Evolutionary conservation across 768 basidiomycete genomes (phyloP).

Genomic region (Hypholoma fasciculare): DNA sequence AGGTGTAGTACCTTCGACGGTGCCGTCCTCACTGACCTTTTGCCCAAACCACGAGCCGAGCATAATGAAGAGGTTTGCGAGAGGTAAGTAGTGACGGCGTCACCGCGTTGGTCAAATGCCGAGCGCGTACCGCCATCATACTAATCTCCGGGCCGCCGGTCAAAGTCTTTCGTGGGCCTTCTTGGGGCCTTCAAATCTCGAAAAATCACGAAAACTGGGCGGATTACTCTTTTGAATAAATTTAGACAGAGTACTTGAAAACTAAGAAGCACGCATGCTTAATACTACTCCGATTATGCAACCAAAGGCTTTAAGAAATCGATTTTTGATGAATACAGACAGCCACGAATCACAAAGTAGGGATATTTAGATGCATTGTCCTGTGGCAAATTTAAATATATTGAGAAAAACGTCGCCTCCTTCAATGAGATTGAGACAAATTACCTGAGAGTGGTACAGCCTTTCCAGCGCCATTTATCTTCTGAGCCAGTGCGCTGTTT

Average conservation of each 20-base stretch:
- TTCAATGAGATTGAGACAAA: not conserved
- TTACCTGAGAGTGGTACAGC: constrained; percentile 34
- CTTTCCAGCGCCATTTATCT: constrained; percentile 35
- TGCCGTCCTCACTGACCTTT: constrained; percentile 13
- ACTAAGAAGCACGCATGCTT: not conserved
- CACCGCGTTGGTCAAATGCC: no score
- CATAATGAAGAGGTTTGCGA: constrained; percentile 16
- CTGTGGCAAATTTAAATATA: not conserved
- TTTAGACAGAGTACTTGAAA: no score
- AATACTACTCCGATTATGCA: no score
- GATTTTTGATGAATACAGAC: no score
- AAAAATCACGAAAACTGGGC: no score
- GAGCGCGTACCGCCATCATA: no score
- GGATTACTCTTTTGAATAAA: no score
- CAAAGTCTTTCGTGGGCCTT: no score
- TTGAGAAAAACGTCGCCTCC: not conserved
- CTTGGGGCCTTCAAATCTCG: no score
- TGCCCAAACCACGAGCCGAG: constrained; percentile 23
- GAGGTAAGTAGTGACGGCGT: not conserved
- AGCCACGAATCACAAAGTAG: not conserved
- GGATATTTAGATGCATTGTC: not conserved
- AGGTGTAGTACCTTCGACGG: constrained; percentile 16
- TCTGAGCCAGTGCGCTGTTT: constrained; percentile 29
- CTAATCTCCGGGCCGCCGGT: not conserved
- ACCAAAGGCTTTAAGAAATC: no score